A percentile compares a stretch with the other conserved stretches of the same genome.
Conservation (phyloP, 257 asterid species). For the Solanum habrochaites region DNA sequence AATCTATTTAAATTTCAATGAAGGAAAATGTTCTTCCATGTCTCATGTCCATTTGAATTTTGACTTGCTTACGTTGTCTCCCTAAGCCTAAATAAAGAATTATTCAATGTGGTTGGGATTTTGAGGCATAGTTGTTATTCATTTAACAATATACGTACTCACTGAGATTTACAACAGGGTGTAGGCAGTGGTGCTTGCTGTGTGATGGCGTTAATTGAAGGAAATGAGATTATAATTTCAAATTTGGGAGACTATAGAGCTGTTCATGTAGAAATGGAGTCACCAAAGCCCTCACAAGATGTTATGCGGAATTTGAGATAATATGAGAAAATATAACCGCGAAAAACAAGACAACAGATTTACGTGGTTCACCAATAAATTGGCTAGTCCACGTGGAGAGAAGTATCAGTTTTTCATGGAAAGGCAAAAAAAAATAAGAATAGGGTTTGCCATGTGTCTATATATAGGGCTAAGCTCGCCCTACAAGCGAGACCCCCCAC, state of each 20-base stretch:
- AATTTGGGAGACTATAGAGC: conserved; percentile 65
- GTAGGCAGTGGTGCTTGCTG: conserved; percentile 64
- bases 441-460: too few relatives aligned
- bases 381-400: too few relatives aligned
- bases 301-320: too few relatives aligned
- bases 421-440: too few relatives aligned
- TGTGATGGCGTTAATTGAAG: conserved; percentile 76
- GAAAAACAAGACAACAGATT: too few relatives aligned
- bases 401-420: too few relatives aligned
- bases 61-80: background rate
- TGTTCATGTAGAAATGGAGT: conserved; percentile 45
- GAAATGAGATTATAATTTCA: conserved; percentile 47
- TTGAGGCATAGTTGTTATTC: background rate
- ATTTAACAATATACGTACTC: background rate
- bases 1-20: background rate
- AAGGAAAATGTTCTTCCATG: background rate
- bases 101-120: background rate
- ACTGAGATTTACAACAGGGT: conserved; percentile 28
- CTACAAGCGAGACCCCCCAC: too few relatives aligned
- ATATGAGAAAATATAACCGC: too few relatives aligned
- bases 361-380: too few relatives aligned
- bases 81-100: background rate
- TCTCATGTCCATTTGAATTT: background rate
- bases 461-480: too few relatives aligned
- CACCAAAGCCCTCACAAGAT: conserved; percentile 68